Conservation (phyloP, 2,329 filamentous ascomycete species). For the Chaetomium olivaceum region DNA sequence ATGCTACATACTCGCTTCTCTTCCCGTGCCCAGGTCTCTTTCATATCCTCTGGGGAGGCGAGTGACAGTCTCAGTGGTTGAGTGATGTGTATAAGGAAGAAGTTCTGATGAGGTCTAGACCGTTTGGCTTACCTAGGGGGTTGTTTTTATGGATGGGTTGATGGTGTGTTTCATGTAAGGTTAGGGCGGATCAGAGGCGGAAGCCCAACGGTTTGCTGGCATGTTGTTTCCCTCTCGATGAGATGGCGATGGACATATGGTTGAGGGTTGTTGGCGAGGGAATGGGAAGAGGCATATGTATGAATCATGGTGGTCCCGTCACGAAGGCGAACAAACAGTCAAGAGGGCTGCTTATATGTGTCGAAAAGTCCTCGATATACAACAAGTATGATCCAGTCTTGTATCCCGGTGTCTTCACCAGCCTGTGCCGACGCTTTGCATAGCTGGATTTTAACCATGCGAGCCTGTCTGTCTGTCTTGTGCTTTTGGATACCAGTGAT, state of each 20-base stretch:
- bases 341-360: too few species aligned
- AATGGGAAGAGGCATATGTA: too few species aligned
- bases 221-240: background rate
- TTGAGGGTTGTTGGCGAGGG: background rate
- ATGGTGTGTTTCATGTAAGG: background rate
- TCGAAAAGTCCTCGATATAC: background rate
- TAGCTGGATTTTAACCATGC: background rate
- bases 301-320: too few species aligned
- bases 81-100: background rate
- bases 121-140: background rate
- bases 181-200: background rate
- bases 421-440: background rate
- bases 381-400: background rate
- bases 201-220: too few species aligned
- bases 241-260: background rate
- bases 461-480: background rate
- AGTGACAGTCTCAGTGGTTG: background rate
- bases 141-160: background rate
- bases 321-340: too few species aligned
- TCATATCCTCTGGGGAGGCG: background rate
- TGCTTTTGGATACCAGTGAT: background rate
- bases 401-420: background rate
- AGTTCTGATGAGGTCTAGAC: background rate
- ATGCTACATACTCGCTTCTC: background rate
- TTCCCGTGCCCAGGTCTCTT: background rate